Base-by-base conservation (phyloP, 2,329 filamentous ascomycete genomes). In the Clonostachys byssicola region DNA sequence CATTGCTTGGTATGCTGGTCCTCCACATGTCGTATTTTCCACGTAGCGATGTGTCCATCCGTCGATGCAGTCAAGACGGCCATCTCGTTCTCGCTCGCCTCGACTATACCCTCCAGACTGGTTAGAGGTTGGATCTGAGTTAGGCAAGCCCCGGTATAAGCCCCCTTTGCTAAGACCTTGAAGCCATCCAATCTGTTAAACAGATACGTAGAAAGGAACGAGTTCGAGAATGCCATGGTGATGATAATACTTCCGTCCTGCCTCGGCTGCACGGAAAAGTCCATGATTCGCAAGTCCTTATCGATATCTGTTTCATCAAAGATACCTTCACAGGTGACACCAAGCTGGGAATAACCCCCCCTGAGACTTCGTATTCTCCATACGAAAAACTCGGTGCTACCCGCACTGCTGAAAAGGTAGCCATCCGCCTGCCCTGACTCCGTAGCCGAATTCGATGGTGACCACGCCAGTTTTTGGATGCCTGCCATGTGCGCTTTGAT, bases 371-470 rank as follows among this genome's bases (percentile, higher is more conserved):
- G 14, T 34, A 92, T 64, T 39, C 80, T 77, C 92, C 94, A 99
- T 12, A 92, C 78, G 56, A 86, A 92, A 52, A 97, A 86, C 64
- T 99, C 92, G 62, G 96, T 92, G 51, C 83, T 85, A 0, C 92
- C 94, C 6, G 82, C 90, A 57, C 89, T 92, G 53, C 89, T 96
- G 61, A 97, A 88, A 3, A 99, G 78, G 55, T 86, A 87, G 2
- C 72, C 64, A n/a, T n/a, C 14, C 17, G n/a, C 7, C 14, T 39
- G 36, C 12, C 14, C 14, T n/a, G 36, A 39, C 12, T n/a, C 36
- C 7, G 3, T 85, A 80, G 42, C 80, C 76, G 2, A 87, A 47
- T 39, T 18, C 12, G 18, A n/a, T 16, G 17, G n/a, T n/a, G 30
- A 82, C 89, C 90, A 97, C 50, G 78, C 78, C 1, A 96, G 71